phyloP scores from a whole-genome alignment of 768 basidiomycete genomes.

The Amanita muscaria region DNA sequence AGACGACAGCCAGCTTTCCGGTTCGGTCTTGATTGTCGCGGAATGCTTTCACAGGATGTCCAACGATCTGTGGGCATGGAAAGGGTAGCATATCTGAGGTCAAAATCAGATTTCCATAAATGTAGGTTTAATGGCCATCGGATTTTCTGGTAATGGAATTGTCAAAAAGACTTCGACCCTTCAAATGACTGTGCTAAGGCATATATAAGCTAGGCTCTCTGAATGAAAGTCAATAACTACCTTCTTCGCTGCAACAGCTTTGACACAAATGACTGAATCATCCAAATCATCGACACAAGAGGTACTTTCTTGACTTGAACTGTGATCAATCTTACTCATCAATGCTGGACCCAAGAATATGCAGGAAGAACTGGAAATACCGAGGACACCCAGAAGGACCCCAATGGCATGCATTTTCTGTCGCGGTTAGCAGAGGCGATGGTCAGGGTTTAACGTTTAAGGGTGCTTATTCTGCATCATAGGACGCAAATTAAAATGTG shows the following conservation, averaged over 20 bases:
- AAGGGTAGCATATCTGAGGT: too few relatives aligned
- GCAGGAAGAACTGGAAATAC: neutral
- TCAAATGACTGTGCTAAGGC: neutral
- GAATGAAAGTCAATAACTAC: too few relatives aligned
- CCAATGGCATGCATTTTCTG: constrained; percentile 74
- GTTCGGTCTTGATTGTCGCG: neutral
- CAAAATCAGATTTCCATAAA: neutral
- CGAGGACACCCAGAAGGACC: constrained; percentile 31
- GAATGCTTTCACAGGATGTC: neutral
- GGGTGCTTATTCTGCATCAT: too few relatives aligned
- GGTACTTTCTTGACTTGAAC: neutral
- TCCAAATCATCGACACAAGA: neutral
- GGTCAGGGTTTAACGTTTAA: neutral
- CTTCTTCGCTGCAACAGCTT: neutral
- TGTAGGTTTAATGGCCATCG: too few relatives aligned
- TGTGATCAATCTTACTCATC: neutral
- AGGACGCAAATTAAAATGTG: constrained; percentile 71
- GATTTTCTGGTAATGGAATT: too few relatives aligned
- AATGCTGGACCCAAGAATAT: neutral
- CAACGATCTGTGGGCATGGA: too few relatives aligned
- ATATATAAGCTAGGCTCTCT: neutral
- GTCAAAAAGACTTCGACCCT: too few relatives aligned
- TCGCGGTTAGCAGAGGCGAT: constrained; percentile 33
- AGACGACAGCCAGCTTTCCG: neutral
- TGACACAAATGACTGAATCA: constrained; percentile 3